Evolutionary conservation across 2,329 filamentous ascomycete species (phyloP).

Genomic region (Pestalotiopsis sp.): DNA sequence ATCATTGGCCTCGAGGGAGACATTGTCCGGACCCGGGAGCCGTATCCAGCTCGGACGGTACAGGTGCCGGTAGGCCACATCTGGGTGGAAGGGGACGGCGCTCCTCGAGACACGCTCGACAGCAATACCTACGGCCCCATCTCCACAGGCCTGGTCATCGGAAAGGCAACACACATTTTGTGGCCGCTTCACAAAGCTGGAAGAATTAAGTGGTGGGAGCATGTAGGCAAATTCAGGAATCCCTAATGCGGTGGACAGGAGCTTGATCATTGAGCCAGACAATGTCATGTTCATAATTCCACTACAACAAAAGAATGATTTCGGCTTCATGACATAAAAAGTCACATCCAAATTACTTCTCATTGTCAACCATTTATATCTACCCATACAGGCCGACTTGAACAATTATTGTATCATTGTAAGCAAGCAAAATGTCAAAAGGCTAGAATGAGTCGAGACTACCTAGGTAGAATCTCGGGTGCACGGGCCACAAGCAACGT

Average conservation of each 20-base stretch:
- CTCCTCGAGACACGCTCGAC: slow-evolving; percentile 69
- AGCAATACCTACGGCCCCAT: slow-evolving; percentile 91
- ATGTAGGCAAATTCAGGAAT: slow-evolving; percentile 26
- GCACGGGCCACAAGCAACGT: slow-evolving; percentile 10
- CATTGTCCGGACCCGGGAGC: slow-evolving; percentile 63
- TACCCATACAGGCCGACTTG: too few species aligned
- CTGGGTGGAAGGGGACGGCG: slow-evolving; percentile 93
- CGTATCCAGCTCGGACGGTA: slow-evolving; percentile 56
- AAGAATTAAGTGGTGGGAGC: slow-evolving; percentile 58
- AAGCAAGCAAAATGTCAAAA: not conserved
- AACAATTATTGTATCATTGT: not conserved
- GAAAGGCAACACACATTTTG: slow-evolving; percentile 71
- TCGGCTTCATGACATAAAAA: too few species aligned
- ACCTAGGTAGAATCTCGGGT: not conserved
- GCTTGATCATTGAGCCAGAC: too few species aligned
- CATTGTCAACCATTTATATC: too few species aligned
- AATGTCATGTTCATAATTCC: too few species aligned
- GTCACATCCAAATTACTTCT: too few species aligned
- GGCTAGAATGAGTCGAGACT: not conserved
- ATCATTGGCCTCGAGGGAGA: slow-evolving; percentile 82
- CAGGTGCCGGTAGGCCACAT: slow-evolving; percentile 81
- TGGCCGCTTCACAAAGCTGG: slow-evolving; percentile 65
- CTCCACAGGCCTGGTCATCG: slow-evolving; percentile 71
- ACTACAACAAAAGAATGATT: too few species aligned
- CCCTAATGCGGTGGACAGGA: too few species aligned